phyloP scores from a whole-genome alignment of 139 green algal genomes.

The Raphidocelis subcapitata region DNA sequence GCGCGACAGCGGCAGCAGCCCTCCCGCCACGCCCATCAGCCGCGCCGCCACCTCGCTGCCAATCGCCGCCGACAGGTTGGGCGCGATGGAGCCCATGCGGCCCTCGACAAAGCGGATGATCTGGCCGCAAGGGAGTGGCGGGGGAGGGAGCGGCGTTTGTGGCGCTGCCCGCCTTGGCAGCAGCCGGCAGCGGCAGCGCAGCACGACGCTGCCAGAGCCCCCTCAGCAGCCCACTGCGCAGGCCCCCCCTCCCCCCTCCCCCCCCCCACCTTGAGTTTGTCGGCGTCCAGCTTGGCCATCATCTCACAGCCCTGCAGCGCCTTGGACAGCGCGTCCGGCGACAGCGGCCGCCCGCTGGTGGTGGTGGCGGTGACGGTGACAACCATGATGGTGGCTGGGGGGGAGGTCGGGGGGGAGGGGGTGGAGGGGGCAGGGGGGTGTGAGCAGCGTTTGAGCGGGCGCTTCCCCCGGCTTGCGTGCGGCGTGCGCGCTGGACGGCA shows the following conservation, averaged over 20 bases:
- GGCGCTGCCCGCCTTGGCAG: too few species aligned
- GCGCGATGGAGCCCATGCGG: conserved; percentile 89
- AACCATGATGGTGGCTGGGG: conserved; percentile 94
- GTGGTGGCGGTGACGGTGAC: conserved; percentile 95
- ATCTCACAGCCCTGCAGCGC: conserved; percentile 76
- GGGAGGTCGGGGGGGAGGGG: too few species aligned
- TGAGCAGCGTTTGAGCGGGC: too few species aligned
- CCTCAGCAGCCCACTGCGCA: background rate
- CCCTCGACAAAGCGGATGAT: conserved; percentile 86
- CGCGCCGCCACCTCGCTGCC: conserved; percentile 89
- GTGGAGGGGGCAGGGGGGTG: too few species aligned
- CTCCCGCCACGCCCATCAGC: conserved; percentile 93
- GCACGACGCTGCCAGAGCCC: background rate
- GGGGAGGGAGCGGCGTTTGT: too few species aligned
- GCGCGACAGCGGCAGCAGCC: conserved; percentile 77
- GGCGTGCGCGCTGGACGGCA: too few species aligned
- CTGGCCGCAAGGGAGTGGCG: too few species aligned
- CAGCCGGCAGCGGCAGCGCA: too few species aligned
- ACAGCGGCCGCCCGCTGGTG: conserved; percentile 78
- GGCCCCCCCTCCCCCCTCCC: background rate
- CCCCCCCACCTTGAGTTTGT: conserved; percentile 63
- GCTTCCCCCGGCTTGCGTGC: too few species aligned
- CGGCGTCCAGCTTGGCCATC: conserved; percentile 80
- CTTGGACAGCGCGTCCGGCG: conserved; percentile 50
- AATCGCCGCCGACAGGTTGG: conserved; percentile 89